A percentile compares a stretch with the other conserved stretches of the same genome.
Evolutionary conservation across 2,329 filamentous ascomycete species (phyloP).

Genomic region (Aspergillus sp.): DNA sequence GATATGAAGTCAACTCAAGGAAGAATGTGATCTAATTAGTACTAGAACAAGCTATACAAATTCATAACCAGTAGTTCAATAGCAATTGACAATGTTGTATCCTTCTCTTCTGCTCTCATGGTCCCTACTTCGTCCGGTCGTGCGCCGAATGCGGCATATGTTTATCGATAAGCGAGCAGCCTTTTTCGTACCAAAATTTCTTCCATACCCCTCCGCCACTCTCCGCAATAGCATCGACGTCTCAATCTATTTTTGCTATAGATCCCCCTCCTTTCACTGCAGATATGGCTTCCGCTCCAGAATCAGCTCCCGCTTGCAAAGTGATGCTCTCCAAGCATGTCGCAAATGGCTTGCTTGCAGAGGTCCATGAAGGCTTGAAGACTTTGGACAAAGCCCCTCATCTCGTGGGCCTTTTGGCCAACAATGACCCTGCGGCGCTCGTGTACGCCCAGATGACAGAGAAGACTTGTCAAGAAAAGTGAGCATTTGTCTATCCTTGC

Average conservation of each 20-base stretch:
- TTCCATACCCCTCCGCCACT: constrained; percentile 13
- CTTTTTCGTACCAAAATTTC: constrained; percentile 25
- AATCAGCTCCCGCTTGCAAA: constrained; percentile 63
- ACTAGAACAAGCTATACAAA: too few relatives aligned
- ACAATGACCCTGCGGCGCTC: constrained; percentile 80
- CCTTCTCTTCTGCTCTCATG: too few relatives aligned
- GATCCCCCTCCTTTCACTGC: background rate
- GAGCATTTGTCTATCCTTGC: constrained; percentile 39
- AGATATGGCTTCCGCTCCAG: constrained; percentile 27
- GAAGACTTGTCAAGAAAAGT: constrained; percentile 96
- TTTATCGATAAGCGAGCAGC: constrained; percentile 37
- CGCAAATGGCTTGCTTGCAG: constrained; percentile 71
- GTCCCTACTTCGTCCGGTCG: background rate
- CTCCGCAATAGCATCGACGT: too few relatives aligned
- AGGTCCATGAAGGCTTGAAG: constrained; percentile 71
- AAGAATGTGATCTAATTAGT: too few relatives aligned
- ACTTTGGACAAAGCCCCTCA: constrained; percentile 69
- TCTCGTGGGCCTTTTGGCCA: constrained; percentile 87
- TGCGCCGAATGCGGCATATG: constrained; percentile 26
- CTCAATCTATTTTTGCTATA: too few relatives aligned
- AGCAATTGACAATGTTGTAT: too few relatives aligned
- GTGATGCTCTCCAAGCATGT: constrained; percentile 85
- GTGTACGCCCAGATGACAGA: constrained; percentile 97
- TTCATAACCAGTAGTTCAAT: too few relatives aligned
- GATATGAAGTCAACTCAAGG: too few relatives aligned